Conservation (phyloP, 2,329 filamentous ascomycete species). For the Chaetomiaceae sp. region DNA sequence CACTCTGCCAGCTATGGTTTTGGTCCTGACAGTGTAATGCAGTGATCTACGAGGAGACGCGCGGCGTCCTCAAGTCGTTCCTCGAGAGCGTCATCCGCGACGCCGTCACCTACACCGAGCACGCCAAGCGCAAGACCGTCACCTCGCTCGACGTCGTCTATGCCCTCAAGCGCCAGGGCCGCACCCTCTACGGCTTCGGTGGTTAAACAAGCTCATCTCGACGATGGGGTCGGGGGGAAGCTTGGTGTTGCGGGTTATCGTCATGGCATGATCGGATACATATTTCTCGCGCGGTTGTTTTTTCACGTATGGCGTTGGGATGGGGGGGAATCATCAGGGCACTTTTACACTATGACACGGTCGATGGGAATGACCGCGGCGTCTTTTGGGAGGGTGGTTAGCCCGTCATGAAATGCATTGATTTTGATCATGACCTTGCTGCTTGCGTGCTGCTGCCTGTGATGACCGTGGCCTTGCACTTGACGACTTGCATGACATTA, state of each 20-base stretch:
- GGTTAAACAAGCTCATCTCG: conserved; percentile 52
- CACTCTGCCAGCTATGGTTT: neutral
- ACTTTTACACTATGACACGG: conserved; percentile 14
- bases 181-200: conserved; percentile 85
- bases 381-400: conserved; percentile 19
- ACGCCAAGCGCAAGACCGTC: conserved; percentile 78
- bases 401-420: conserved; percentile 18
- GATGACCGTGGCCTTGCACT: neutral
- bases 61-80: conserved; percentile 74
- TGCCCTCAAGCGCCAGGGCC: conserved; percentile 64
- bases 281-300: conserved; percentile 9
- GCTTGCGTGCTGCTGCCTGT: neutral
- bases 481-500: neutral
- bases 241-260: neutral
- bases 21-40: conserved; percentile 9
- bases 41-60: conserved; percentile 78
- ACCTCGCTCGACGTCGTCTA: conserved; percentile 66
- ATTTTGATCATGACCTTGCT: conserved; percentile 6
- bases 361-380: conserved; percentile 20
- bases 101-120: conserved; percentile 73
- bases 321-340: conserved; percentile 6
- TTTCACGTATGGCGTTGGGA: conserved; percentile 20
- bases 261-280: conserved; percentile 10
- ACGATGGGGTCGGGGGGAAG: neutral
- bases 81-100: conserved; percentile 73